phyloP scores from a whole-genome alignment of 306 rosid genomes.

The Luffa aegyptiaca region DNA sequence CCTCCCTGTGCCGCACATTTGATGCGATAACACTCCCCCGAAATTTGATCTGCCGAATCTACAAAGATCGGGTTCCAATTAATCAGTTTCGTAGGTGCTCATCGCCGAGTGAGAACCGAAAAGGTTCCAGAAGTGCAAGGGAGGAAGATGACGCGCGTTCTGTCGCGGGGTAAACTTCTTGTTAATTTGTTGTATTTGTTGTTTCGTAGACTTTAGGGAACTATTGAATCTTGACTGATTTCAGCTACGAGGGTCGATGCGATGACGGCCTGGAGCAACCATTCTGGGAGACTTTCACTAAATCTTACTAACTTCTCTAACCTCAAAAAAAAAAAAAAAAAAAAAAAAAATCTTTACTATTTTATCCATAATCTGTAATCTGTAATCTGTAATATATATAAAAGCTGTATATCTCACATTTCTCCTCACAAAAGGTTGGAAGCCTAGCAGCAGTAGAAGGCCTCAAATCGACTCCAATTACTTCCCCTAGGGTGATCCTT shows the following conservation, averaged over 20 bases:
- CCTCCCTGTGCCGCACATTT: constrained; percentile 22
- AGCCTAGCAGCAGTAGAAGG: too few relatives aligned
- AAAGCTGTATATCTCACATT: too few relatives aligned
- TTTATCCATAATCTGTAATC: too few relatives aligned
- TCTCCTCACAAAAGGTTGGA: too few relatives aligned
- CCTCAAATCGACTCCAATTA: too few relatives aligned
- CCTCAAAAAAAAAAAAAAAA: too few relatives aligned
- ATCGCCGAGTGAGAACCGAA: background rate
- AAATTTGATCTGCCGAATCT: background rate
- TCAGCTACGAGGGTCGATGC: background rate
- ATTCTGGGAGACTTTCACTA: too few relatives aligned
- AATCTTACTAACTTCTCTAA: too few relatives aligned
- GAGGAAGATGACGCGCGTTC: background rate
- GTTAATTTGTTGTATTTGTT: background rate
- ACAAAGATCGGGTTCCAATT: constrained; percentile 18
- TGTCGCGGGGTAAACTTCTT: background rate
- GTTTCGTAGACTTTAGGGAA: constrained; percentile 1
- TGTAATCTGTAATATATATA: too few relatives aligned
- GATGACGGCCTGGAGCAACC: background rate
- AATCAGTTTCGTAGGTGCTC: background rate
- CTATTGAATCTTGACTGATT: background rate
- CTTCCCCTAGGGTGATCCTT: too few relatives aligned
- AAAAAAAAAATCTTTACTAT: too few relatives aligned
- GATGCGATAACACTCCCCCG: background rate
- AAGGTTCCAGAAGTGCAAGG: background rate